Conservation (phyloP, 2,329 filamentous ascomycete genomes). For the Periconia sp. region DNA sequence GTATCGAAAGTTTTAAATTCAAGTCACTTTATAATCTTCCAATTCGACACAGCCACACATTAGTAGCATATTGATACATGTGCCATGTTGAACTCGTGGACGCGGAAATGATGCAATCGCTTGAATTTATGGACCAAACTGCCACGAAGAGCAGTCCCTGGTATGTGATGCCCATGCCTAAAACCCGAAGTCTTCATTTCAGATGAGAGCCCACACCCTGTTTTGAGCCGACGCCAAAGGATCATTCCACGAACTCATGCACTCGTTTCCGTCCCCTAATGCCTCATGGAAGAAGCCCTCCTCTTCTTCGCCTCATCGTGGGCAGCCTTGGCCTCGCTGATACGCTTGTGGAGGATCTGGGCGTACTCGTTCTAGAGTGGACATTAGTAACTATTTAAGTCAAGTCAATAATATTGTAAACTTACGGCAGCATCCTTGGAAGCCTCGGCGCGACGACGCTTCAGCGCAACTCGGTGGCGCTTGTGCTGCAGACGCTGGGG, state of each 20-base stretch:
- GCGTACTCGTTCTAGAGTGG: slow-evolving; percentile 86
- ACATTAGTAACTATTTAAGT: neutral
- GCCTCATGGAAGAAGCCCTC: slow-evolving; percentile 77
- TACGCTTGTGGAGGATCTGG: slow-evolving; percentile 94
- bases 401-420: slow-evolving; percentile 5
- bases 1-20: too few relatives aligned
- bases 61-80: slow-evolving; percentile 4
- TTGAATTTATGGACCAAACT: slow-evolving; percentile 44
- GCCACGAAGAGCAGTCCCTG: slow-evolving; percentile 41
- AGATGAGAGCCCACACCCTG: slow-evolving; percentile 41
- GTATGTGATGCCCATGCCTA: slow-evolving; percentile 43
- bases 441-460: slow-evolving; percentile 96
- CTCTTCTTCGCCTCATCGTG: slow-evolving; percentile 96
- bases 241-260: slow-evolving; percentile 43
- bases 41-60: too few relatives aligned
- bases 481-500: slow-evolving; percentile 99
- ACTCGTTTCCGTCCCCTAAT: slow-evolving; percentile 41
- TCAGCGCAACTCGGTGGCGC: slow-evolving; percentile 96
- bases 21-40: too few relatives aligned
- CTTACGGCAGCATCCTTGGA: slow-evolving; percentile 98
- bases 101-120: slow-evolving; percentile 44
- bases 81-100: neutral
- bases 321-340: slow-evolving; percentile 92
- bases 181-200: slow-evolving; percentile 40
- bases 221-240: slow-evolving; percentile 46